These are phyloP conservation scores for Mariannaea sp. DNA, from an alignment of 2,329 filamentous ascomycete species.

Conservation along the genomic window DNA sequence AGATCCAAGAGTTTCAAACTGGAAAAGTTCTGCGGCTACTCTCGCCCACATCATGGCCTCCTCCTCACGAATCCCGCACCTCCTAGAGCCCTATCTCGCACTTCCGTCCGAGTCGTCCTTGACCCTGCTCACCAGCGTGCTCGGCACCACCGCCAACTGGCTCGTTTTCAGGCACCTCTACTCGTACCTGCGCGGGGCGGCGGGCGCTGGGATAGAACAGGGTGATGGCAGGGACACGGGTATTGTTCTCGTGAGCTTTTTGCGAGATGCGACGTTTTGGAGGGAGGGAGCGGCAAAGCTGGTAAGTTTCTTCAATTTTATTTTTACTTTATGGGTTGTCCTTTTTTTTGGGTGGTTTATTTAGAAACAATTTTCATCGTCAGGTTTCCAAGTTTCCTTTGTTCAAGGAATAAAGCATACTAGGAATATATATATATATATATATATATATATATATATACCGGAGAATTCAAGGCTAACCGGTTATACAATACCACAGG, in stretches of 20 bases:
- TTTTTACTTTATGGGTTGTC: neutral
- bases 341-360: neutral
- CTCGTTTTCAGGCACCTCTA: constrained; percentile 62
- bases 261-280: constrained; percentile 82
- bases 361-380: no score
- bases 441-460: no score
- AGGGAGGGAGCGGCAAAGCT: constrained; percentile 69
- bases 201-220: constrained; percentile 22
- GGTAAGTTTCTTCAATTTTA: constrained; percentile 46
- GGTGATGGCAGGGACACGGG: constrained; percentile 44
- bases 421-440: no score
- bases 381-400: no score
- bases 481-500: constrained; percentile 47
- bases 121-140: constrained; percentile 69
- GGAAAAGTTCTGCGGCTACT: constrained; percentile 25
- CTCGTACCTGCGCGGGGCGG: constrained; percentile 46
- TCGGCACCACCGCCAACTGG: constrained; percentile 69
- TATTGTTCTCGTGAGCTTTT: constrained; percentile 81
- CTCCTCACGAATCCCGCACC: constrained; percentile 61
- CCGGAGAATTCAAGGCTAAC: neutral
- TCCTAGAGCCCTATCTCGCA: constrained; percentile 67
- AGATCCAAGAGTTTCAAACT: constrained; percentile 26
- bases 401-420: no score
- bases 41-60: constrained; percentile 26
- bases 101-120: constrained; percentile 64